Evolutionary conservation across 805 yeast species (phyloP).

Genomic region (Wickerhamiella hasegawae): DNA sequence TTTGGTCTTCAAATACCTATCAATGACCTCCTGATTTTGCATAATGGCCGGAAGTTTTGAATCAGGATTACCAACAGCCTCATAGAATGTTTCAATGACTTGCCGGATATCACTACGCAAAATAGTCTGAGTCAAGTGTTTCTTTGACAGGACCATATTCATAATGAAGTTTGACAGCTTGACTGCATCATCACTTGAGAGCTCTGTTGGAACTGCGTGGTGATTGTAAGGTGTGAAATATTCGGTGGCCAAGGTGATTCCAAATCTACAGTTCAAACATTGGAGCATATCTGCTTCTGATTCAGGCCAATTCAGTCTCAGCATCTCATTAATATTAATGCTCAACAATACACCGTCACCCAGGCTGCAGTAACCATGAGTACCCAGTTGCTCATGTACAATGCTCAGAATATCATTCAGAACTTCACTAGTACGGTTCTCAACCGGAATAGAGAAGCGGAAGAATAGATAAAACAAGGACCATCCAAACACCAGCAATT

Average conservation of each 20-base stretch:
- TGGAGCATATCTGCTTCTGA: slow-evolving; percentile 63
- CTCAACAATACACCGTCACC: slow-evolving; percentile 46
- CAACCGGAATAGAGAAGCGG: slow-evolving; percentile 14
- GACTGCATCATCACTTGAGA: slow-evolving; percentile 28
- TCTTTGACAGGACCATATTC: slow-evolving; percentile 36
- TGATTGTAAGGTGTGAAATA: slow-evolving; percentile 55
- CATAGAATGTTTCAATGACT: slow-evolving; percentile 4
- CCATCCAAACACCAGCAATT: slow-evolving; percentile 22
- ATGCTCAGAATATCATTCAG: slow-evolving; percentile 35
- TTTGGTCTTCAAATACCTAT: slow-evolving; percentile 27
- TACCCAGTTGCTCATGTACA: slow-evolving; percentile 63
- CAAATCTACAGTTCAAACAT: slow-evolving; percentile 62
- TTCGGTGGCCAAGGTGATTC: slow-evolving; percentile 43
- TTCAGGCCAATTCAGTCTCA: slow-evolving; percentile 26
- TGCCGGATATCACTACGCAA: slow-evolving; percentile 40
- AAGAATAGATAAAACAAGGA: slow-evolving; percentile 26
- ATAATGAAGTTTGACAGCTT: slow-evolving; percentile 33
- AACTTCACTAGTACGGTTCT: slow-evolving; percentile 8
- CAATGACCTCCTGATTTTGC: slow-evolving; percentile 26
- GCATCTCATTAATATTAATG: slow-evolving; percentile 39
- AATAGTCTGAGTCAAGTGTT: slow-evolving; percentile 41
- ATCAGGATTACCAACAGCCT: slow-evolving; percentile 5
- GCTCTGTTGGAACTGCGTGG: slow-evolving; percentile 26
- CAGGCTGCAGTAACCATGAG: slow-evolving; percentile 49
- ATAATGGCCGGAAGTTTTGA: background rate